Percentiles rank a stretch among this genome's conserved stretches.
Evolutionary conservation across 148 eudicot species (phyloP).

Genomic region (Rhododendron henanense): DNA sequence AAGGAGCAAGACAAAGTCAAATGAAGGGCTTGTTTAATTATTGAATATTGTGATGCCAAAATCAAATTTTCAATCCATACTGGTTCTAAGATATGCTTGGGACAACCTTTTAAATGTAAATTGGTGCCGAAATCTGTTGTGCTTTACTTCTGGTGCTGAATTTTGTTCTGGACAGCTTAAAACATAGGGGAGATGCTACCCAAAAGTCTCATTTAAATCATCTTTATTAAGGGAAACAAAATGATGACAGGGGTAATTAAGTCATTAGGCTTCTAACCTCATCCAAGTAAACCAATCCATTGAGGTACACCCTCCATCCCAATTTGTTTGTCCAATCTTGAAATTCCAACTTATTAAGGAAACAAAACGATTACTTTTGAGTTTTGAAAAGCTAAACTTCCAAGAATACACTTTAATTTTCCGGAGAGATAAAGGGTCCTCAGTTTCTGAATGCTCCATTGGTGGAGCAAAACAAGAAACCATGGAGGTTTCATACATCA

Average conservation of each 20-base stretch:
- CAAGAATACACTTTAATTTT: no score
- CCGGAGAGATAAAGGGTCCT: not conserved
- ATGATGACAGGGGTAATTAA: not conserved
- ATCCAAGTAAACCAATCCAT: not conserved
- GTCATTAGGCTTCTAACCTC: not conserved
- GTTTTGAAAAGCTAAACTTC: no score
- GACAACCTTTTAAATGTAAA: not conserved
- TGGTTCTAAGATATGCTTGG: not conserved
- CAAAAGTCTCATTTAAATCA: not conserved
- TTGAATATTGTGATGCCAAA: not conserved
- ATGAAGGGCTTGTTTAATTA: not conserved
- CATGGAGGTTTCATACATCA: not conserved
- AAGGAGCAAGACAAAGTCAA: not conserved
- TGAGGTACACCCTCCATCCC: not conserved
- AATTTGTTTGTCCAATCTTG: no score
- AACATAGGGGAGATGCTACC: not conserved
- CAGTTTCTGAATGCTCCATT: slow-evolving; percentile 1
- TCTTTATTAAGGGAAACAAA: not conserved
- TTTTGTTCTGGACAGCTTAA: not conserved
- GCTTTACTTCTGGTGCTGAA: not conserved
- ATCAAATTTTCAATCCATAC: not conserved
- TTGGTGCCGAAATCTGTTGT: not conserved
- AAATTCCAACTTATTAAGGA: no score
- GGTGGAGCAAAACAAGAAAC: not conserved
- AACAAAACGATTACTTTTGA: no score